Conservation (phyloP, 2,329 filamentous ascomycete genomes). For the Chaetomium globosum region DNA sequence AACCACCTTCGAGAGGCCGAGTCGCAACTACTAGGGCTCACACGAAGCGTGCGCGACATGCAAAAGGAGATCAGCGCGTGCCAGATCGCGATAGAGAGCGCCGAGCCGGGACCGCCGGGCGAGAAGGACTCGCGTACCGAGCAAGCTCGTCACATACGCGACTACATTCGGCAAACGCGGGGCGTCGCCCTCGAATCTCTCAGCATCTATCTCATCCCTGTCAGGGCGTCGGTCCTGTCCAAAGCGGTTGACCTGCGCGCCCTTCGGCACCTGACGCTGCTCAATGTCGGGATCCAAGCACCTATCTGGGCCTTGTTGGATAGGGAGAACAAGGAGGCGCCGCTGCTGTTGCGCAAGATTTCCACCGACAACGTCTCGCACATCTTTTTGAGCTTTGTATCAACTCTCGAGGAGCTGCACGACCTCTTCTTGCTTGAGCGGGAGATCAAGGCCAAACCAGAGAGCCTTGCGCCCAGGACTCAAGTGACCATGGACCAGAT, state of each 20-base stretch:
- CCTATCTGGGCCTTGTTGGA: conserved; percentile 61
- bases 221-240: conserved; percentile 60
- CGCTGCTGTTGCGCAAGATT: conserved; percentile 59
- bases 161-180: conserved; percentile 61
- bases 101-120: conserved; percentile 34
- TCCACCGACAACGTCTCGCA: conserved; percentile 65
- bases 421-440: conserved; percentile 64
- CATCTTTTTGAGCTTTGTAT: conserved; percentile 57
- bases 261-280: conserved; percentile 60
- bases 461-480: conserved; percentile 56
- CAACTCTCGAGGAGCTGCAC: conserved; percentile 56
- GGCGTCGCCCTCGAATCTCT: conserved; percentile 60
- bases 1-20: conserved; percentile 37
- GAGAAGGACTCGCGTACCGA: conserved; percentile 24
- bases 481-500: conserved; percentile 60
- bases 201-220: conserved; percentile 60
- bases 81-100: conserved; percentile 45
- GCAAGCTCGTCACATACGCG: conserved; percentile 44
- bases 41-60: conserved; percentile 42
- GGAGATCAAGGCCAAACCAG: conserved; percentile 53
- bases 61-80: conserved; percentile 43
- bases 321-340: conserved; percentile 55
- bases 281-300: conserved; percentile 65
- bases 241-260: conserved; percentile 59
- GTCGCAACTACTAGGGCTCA: conserved; percentile 40